A percentile compares a stretch with the other conserved stretches of the same genome.
Evolutionary conservation across 2,329 filamentous ascomycete genomes (phyloP).

Genomic region (Ploettnerulaceae sp.): DNA sequence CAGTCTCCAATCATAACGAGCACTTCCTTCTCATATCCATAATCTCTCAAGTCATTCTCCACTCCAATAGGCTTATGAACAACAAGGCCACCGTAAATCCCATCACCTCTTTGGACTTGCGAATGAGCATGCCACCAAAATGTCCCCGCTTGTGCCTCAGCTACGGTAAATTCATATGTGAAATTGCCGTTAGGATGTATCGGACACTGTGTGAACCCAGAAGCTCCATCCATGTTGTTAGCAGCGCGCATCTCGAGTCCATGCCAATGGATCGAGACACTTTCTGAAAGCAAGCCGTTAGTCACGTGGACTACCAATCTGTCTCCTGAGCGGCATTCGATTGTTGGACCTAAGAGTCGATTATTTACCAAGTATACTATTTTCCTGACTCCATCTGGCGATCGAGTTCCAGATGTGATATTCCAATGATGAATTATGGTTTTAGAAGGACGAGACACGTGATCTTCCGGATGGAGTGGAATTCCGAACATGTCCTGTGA

Average conservation of each 20-base stretch:
- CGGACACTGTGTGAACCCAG: constrained; percentile 40
- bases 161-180: constrained; percentile 36
- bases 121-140: constrained; percentile 42
- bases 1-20: constrained; percentile 46
- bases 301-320: constrained; percentile 44
- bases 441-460: constrained; percentile 35
- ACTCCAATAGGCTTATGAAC: constrained; percentile 36
- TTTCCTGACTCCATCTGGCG: constrained; percentile 48
- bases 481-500: constrained; percentile 19
- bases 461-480: constrained; percentile 40
- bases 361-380: constrained; percentile 46
- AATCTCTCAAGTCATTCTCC: constrained; percentile 12
- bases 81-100: constrained; percentile 43
- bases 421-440: constrained; percentile 39
- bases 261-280: constrained; percentile 53
- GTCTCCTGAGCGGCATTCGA: constrained; percentile 40
- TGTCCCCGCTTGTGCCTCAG: constrained; percentile 19
- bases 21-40: constrained; percentile 37
- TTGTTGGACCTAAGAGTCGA: constrained; percentile 44
- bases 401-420: constrained; percentile 36
- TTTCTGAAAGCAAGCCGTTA: constrained; percentile 43
- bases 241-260: constrained; percentile 53
- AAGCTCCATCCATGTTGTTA: constrained; percentile 54
- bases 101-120: constrained; percentile 40
- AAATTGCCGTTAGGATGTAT: constrained; percentile 30